Evolutionary conservation across 129 eudicot genomes (phyloP).

Genomic region (Pulicaria dysenterica): DNA sequence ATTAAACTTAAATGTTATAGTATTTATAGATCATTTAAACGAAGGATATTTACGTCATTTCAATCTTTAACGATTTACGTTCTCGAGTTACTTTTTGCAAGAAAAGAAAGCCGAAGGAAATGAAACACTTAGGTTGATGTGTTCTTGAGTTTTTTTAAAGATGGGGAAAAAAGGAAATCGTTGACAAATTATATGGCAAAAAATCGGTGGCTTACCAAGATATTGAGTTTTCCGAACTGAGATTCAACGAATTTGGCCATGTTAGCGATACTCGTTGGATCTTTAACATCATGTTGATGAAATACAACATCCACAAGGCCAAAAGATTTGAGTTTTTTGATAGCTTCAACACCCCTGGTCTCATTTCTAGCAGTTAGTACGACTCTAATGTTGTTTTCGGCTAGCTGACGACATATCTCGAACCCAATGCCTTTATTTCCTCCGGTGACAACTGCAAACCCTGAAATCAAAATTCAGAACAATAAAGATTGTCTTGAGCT

Average conservation of each 20-base stretch:
- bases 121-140: too few species aligned
- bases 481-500: background rate
- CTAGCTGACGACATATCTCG: constrained; percentile 34
- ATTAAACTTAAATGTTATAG: too few species aligned
- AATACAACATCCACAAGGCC: constrained; percentile 27
- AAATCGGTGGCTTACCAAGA: constrained; percentile 21
- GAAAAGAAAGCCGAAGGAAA: too few species aligned
- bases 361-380: constrained; percentile 32
- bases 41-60: too few species aligned
- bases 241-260: constrained; percentile 24
- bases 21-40: too few species aligned
- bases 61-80: too few species aligned
- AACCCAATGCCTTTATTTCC: constrained; percentile 42
- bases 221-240: constrained; percentile 27
- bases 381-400: constrained; percentile 17
- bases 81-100: too few species aligned
- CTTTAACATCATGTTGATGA: constrained; percentile 41
- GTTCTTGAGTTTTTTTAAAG: too few species aligned
- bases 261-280: constrained; percentile 25
- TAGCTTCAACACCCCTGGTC: constrained; percentile 20
- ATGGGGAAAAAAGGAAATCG: too few species aligned
- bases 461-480: constrained; percentile 19
- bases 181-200: too few species aligned
- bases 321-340: constrained; percentile 7
- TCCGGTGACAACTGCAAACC: constrained; percentile 35